Evolutionary conservation across 768 basidiomycete species (phyloP), one percentile per base, ranked within the genome.

Genomic region (Agaricus sinodeliciosus): DNA sequence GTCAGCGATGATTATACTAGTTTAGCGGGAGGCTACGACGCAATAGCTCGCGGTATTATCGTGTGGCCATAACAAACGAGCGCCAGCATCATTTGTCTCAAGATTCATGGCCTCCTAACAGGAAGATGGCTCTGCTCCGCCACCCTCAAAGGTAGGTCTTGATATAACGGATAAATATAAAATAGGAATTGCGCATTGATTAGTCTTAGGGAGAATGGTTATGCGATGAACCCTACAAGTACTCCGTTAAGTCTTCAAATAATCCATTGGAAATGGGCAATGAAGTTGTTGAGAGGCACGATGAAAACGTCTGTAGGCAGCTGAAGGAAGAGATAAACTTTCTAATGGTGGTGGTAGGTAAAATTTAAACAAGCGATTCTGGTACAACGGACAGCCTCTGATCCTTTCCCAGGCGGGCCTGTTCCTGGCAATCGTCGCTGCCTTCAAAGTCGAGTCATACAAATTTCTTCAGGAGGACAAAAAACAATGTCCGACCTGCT

Each of bases 401-500:
- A n/a, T 27, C 22, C 13, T n/a, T 19, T 47, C 12, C 13, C 11
- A 55, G 54, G 54, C 54, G 2, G 27, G 41, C 3, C 39, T 55
- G 11, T 48, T 55, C 25, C 15, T 49, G n/a, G 54, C 47, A 11
- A 43, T 55, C 12, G 47, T 55, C 9, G 44, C 54, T 12, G 31
- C 54, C 9, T 55, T 55, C 31, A 44, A 40, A 5, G 26, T 55
- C 4, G 54, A 55, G 16, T 48, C 54, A 9, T 49, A 43, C 40
- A 49, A 49, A 12, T 43, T 47, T 41, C 40, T 55, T 22, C 13
- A 41, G 19, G 41, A 35, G 1, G 51, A 53, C 16, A 19, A 37
- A 35, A 52, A 1, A n/a, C 3, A 5, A 6, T n/a, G 4, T 72
- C 0, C 1, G 28, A 13, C 9, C 41, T 44, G 16, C 48, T 49